Evolutionary conservation across 129 eudicot genomes (phyloP).

Genomic region (Daucus carota): DNA sequence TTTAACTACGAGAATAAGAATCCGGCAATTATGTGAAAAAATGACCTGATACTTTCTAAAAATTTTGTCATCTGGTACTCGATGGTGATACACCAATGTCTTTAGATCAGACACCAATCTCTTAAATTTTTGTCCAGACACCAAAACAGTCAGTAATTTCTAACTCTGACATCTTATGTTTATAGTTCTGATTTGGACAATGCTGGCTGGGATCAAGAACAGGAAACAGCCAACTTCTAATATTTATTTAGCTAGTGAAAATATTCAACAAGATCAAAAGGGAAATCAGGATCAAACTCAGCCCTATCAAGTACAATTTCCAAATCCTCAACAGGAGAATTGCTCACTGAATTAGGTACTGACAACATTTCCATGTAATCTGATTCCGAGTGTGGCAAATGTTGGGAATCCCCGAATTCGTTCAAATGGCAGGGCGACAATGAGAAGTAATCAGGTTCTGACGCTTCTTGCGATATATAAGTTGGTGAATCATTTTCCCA

Average conservation of each 20-base stretch:
- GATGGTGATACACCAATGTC: too few relatives aligned
- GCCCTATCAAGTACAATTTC: constrained; percentile 39
- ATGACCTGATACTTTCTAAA: too few relatives aligned
- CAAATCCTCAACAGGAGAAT: constrained; percentile 37
- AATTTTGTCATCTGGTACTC: too few relatives aligned
- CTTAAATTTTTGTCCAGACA: too few relatives aligned
- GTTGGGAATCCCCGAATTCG: constrained; percentile 7
- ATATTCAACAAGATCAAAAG: constrained; percentile 25
- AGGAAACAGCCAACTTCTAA: neutral
- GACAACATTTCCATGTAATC: constrained; percentile 42
- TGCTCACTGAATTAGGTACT: constrained; percentile 39
- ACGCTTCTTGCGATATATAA: constrained; percentile 26
- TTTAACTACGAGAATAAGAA: too few relatives aligned
- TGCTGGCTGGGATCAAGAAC: neutral
- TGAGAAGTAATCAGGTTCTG: constrained; percentile 27
- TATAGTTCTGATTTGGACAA: neutral
- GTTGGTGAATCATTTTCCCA: constrained; percentile 19
- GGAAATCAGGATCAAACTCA: constrained; percentile 31
- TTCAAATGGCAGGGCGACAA: constrained; percentile 10
- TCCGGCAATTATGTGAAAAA: too few relatives aligned
- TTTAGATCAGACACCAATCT: too few relatives aligned
- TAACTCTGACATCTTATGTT: neutral
- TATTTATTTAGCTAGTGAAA: constrained; percentile 12
- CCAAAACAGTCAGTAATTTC: neutral
- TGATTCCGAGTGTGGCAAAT: constrained; percentile 36